phyloP scores from a whole-genome alignment of 2,329 filamentous ascomycete genomes.

The Colletotrichum shisoi region DNA sequence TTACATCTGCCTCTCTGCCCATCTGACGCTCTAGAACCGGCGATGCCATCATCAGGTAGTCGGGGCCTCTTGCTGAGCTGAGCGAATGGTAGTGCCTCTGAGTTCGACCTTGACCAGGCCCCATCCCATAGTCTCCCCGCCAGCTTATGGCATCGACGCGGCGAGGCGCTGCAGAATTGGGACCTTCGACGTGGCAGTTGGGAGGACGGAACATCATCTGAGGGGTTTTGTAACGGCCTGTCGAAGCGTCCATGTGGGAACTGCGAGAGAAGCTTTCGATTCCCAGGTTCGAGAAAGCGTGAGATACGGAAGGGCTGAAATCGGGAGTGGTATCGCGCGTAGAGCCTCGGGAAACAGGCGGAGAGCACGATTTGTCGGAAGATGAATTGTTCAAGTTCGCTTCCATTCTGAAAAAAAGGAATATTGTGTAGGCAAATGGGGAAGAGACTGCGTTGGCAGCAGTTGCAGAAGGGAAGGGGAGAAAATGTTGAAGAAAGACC shows the following conservation, averaged over 20 bases:
- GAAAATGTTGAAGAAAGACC: not conserved
- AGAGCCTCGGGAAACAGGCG: conserved; percentile 20
- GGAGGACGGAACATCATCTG: conserved; percentile 9
- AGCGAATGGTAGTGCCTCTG: conserved; percentile 50
- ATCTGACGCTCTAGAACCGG: not conserved
- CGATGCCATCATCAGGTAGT: conserved; percentile 18
- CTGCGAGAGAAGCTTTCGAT: conserved; percentile 1
- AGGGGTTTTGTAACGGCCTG: conserved; percentile 12
- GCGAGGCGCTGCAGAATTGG: conserved; percentile 9
- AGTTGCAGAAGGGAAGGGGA: not conserved
- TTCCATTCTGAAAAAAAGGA: conserved; percentile 24
- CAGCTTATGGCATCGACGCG: conserved; percentile 31
- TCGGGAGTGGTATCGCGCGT: conserved; percentile 37
- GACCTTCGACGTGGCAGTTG: conserved; percentile 16
- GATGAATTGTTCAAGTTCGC: conserved; percentile 20
- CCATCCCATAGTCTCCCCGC: conserved; percentile 18
- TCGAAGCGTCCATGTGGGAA: conserved; percentile 13
- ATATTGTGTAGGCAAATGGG: not conserved
- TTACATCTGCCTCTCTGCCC: conserved; percentile 17
- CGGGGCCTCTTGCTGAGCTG: conserved; percentile 21
- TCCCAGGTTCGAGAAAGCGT: conserved; percentile 4
- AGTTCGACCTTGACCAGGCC: conserved; percentile 49
- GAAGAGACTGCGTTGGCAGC: not conserved
- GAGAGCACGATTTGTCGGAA: conserved; percentile 37
- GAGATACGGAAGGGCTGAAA: conserved; percentile 3